These are phyloP conservation scores for Cercospora janseana DNA, from an alignment of 2,329 filamentous ascomycete species.

Conservation along the genomic window DNA sequence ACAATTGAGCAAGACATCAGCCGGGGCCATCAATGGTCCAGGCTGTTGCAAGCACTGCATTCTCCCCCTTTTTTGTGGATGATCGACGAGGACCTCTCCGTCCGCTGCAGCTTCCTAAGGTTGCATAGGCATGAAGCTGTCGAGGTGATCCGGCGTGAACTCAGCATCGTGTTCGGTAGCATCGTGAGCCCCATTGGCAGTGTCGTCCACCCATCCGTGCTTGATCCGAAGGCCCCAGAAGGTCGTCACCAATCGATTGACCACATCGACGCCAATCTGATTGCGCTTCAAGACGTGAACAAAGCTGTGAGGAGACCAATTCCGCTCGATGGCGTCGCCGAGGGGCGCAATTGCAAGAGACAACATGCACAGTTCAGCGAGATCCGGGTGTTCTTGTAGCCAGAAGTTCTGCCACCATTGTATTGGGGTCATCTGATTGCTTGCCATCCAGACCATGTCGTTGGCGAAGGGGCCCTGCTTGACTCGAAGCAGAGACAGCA, in stretches of 20 bases:
- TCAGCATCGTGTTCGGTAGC: conserved; percentile 19
- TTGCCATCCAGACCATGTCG: conserved; percentile 30
- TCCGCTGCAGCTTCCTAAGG: conserved; percentile 6
- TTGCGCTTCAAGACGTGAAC: conserved; percentile 29
- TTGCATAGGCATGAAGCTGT: conserved; percentile 19
- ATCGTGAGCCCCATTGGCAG: conserved; percentile 14
- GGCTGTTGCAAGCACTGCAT: background rate
- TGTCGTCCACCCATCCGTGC: conserved; percentile 30
- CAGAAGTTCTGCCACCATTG: conserved; percentile 32
- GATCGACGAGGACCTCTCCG: background rate
- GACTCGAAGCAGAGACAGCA: conserved; percentile 28
- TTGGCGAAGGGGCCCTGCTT: conserved; percentile 28
- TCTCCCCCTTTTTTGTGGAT: background rate
- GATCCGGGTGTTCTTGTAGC: conserved; percentile 27
- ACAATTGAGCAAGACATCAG: too few species aligned
- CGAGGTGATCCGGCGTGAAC: conserved; percentile 21
- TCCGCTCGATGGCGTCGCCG: conserved; percentile 26
- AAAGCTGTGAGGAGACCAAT: conserved; percentile 29
- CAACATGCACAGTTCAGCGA: conserved; percentile 29
- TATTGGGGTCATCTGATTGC: conserved; percentile 28
- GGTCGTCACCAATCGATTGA: conserved; percentile 24
- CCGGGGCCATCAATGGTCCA: too few species aligned
- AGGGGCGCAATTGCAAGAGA: conserved; percentile 24
- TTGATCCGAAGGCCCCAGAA: conserved; percentile 29
- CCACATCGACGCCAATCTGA: conserved; percentile 24